phyloP scores from a whole-genome alignment of 306 rosid genomes.

The Canavalia gladiata region DNA sequence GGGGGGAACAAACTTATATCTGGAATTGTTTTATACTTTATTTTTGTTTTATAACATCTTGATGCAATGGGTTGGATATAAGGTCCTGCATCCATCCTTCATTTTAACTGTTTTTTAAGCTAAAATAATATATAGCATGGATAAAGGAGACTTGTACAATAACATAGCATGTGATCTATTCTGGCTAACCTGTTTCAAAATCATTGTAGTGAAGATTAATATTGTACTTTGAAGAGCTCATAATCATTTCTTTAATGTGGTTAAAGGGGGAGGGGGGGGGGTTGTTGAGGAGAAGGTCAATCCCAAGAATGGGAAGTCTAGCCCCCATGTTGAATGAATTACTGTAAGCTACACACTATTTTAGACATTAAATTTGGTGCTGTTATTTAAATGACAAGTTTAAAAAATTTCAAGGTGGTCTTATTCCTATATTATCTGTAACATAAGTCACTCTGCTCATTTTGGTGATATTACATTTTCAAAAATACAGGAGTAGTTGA shows the following conservation, averaged over 20 bases:
- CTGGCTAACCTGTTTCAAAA: background rate
- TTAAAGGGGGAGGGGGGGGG: too few species aligned
- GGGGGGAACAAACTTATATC: background rate
- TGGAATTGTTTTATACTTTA: background rate
- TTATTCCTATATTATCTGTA: background rate
- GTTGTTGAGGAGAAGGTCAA: background rate
- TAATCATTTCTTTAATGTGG: slow-evolving; percentile 1
- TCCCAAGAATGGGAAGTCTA: slow-evolving; percentile 23
- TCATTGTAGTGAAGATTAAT: background rate
- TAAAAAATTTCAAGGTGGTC: slow-evolving; percentile 4
- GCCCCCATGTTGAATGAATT: background rate
- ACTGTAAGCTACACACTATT: background rate
- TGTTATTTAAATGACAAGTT: slow-evolving; percentile 21
- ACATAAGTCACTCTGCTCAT: background rate
- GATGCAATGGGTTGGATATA: slow-evolving; percentile 16
- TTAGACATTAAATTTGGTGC: background rate
- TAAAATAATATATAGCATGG: background rate
- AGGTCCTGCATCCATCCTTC: background rate
- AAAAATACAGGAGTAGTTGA: slow-evolving; percentile 57
- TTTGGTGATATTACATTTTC: slow-evolving; percentile 18
- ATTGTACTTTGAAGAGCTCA: background rate
- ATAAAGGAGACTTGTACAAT: background rate
- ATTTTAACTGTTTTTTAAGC: background rate
- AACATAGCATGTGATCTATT: background rate
- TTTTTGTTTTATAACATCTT: background rate